Conservation (phyloP, 495 filamentous ascomycete genomes). For the Paragyromitra xinjiangensis region DNA sequence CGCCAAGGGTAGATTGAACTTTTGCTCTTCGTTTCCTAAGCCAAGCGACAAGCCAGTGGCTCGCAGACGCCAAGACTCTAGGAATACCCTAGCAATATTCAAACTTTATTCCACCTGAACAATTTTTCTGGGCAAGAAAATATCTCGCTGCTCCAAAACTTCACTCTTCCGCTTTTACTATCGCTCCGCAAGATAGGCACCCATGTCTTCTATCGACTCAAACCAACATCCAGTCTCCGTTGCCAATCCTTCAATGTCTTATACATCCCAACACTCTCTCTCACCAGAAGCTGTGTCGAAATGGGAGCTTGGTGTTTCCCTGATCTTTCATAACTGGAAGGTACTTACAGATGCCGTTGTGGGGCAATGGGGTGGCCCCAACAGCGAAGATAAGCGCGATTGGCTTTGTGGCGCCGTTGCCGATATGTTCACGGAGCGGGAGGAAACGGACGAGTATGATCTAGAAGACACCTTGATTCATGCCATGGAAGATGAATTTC, state of each 20-base stretch:
- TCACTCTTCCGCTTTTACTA: neutral
- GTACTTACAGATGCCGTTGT: slow-evolving; percentile 86
- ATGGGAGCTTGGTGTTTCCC: slow-evolving; percentile 83
- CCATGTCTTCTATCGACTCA: slow-evolving; percentile 30
- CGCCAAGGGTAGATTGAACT: too few relatives aligned
- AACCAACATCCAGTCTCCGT: slow-evolving; percentile 3
- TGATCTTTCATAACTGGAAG: slow-evolving; percentile 82
- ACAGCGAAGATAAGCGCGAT: slow-evolving; percentile 85
- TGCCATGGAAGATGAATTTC: slow-evolving; percentile 95
- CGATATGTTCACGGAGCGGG: slow-evolving; percentile 75
- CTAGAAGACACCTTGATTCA: slow-evolving; percentile 84
- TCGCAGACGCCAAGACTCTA: neutral
- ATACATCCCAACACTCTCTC: neutral
- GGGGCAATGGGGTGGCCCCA: slow-evolving; percentile 87
- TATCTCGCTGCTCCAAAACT: neutral
- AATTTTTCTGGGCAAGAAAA: neutral
- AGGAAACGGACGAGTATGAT: slow-evolving; percentile 82
- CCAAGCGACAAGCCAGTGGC: neutral
- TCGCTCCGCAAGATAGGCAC: neutral
- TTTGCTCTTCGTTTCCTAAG: too few relatives aligned
- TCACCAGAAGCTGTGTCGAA: slow-evolving; percentile 57
- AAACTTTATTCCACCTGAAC: neutral
- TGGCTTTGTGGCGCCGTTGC: slow-evolving; percentile 92
- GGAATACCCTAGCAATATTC: neutral
- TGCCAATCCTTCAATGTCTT: neutral